Percentiles rank a stretch among this genome's conserved stretches.
phyloP scores from a whole-genome alignment of 371 early-diverging fungal species.

The Mortierella sp. region DNA sequence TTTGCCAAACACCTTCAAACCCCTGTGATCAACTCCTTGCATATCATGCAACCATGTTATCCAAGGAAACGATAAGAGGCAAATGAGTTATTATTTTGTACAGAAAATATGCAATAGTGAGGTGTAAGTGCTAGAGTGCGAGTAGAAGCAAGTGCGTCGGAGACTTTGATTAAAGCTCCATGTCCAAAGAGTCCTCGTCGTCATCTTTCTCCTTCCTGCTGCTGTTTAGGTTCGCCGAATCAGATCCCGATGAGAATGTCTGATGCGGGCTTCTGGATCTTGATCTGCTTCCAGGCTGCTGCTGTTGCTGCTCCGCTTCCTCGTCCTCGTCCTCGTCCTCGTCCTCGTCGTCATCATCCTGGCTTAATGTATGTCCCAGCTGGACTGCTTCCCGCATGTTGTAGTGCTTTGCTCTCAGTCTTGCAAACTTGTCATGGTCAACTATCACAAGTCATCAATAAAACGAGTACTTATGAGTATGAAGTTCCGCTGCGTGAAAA shows the following conservation, averaged over 20 bases:
- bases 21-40: too few relatives aligned
- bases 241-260: not conserved
- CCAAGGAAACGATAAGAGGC: not conserved
- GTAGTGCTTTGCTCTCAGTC: constrained; percentile 85
- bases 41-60: not conserved
- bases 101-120: not conserved
- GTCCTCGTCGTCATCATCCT: constrained; percentile 64
- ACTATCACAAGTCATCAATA: constrained; percentile 41
- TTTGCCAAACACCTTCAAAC: too few relatives aligned
- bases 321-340: constrained; percentile 34
- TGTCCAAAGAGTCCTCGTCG: constrained; percentile 40
- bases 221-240: not conserved
- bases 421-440: constrained; percentile 78
- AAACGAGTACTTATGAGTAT: not conserved
- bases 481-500: not conserved
- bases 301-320: constrained; percentile 2
- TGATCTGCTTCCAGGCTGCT: not conserved
- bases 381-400: constrained; percentile 81
- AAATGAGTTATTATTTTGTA: not conserved
- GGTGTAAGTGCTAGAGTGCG: not conserved
- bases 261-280: not conserved
- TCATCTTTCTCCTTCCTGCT: constrained; percentile 16
- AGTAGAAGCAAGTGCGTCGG: not conserved
- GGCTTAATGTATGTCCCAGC: constrained; percentile 61
- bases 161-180: constrained; percentile 32